Base-by-base conservation (phyloP, 306 rosid genomes). In the Dryas octopetala region DNA sequence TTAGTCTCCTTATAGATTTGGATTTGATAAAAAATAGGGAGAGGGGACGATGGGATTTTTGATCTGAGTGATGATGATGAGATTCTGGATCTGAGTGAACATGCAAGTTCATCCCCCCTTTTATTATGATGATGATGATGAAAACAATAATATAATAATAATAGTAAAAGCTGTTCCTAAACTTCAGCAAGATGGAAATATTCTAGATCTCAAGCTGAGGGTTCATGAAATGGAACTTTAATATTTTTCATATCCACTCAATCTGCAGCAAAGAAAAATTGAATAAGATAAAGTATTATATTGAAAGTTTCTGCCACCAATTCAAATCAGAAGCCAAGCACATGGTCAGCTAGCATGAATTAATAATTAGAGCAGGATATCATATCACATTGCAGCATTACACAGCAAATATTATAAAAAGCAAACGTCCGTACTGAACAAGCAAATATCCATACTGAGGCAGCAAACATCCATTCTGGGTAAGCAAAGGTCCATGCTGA, bases 301-400 rank as follows among this genome's bases (percentile, higher is more conserved):
- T 19, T 72, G 55, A 15, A 45, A 6, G 12, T 23, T 38, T 58
- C n/a, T 16, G 54, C 28, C 68, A 73, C 58, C 48, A 41, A 58
- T 57, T 72, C 32, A 45, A 73, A 49, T 58, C 58, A 26, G 67
- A 59, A 26, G 76, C 58, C 46, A 46, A 46, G 76, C 63, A 58
- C 76, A 73, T 73, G 76, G 48, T 3, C 12, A 59, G 58, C 45
- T 73, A 60, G 19, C 15, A 4, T 4, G 16, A 14, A 10, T 19
- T 19, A 7, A 57, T 58, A 44, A n/a, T 15, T 13, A 28, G 45
- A 23, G 76, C 68, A 73, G 55, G 13, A 44, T 0, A 44, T 71
- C 5, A 44, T 0, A 44, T 71, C 5, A 14, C 54, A 71, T 14
- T 46, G 14, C 28, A 45, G 5, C 8, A 57, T 9, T 26, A 0